These are phyloP conservation scores for Vitis amurensis DNA, from an alignment of 164 flowering plant genomes.

Conservation along the genomic window DNA sequence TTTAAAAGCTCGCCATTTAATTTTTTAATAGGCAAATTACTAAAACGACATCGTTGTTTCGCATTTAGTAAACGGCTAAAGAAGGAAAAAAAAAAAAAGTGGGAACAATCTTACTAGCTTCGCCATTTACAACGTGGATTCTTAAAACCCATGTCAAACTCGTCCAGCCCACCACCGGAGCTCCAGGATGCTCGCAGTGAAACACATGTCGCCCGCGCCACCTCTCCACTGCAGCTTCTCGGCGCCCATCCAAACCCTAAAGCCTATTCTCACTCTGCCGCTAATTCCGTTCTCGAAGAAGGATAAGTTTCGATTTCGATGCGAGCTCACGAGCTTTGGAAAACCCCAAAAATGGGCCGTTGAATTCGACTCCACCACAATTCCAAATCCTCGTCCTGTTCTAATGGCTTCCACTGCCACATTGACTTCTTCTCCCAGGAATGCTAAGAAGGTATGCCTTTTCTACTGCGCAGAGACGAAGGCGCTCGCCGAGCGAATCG, in stretches of 20 bases:
- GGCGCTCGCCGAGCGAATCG: constrained; percentile 72
- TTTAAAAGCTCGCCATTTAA: no score
- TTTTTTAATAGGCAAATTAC: no score
- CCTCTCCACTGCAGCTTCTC: not conserved
- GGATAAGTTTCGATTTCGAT: constrained; percentile 7
- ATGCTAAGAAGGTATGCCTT: constrained; percentile 66
- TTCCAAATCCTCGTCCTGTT: constrained; percentile 15
- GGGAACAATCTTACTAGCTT: no score
- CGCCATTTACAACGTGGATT: no score
- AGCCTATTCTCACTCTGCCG: not conserved
- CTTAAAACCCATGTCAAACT: no score
- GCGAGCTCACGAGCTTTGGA: constrained; percentile 29
- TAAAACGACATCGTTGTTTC: no score
- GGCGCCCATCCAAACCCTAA: not conserved
- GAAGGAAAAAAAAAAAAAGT: no score
- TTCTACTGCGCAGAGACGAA: constrained; percentile 78
- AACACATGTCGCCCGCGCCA: no score
- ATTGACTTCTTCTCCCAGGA: constrained; percentile 26
- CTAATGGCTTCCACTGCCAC: constrained; percentile 28
- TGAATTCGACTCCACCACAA: constrained; percentile 26
- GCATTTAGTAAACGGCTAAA: no score
- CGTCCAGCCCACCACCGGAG: no score
- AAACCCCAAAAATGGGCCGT: constrained; percentile 20
- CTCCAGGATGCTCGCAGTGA: no score
- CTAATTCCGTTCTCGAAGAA: not conserved